phyloP scores from a whole-genome alignment of 2,329 filamentous ascomycete species.

The Drechslerella stenobrocha region DNA sequence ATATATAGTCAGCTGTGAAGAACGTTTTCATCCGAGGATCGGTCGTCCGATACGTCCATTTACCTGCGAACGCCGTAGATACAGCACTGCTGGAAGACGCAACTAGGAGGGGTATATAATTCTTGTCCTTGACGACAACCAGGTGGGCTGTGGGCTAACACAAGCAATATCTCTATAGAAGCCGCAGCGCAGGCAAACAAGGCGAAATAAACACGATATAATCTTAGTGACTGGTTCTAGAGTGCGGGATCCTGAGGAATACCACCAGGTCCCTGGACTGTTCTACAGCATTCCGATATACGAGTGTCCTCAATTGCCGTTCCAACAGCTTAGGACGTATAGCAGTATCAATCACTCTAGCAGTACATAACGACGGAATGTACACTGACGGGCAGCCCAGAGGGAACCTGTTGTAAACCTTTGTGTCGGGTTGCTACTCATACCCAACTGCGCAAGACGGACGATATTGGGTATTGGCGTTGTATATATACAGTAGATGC shows the following conservation, averaged over 20 bases:
- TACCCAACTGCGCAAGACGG: background rate
- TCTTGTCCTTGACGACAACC: background rate
- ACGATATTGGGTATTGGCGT: slow-evolving; percentile 2
- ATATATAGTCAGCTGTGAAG: slow-evolving; percentile 72
- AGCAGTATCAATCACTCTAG: too few species aligned
- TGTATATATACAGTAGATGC: slow-evolving; percentile 46
- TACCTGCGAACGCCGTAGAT: slow-evolving; percentile 80
- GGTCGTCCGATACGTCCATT: slow-evolving; percentile 88
- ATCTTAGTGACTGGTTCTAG: background rate
- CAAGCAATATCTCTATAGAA: slow-evolving; percentile 15
- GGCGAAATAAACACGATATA: slow-evolving; percentile 24
- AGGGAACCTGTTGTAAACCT: too few species aligned
- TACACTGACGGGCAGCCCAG: too few species aligned
- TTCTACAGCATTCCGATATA: background rate
- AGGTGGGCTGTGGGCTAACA: background rate
- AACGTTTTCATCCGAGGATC: slow-evolving; percentile 95
- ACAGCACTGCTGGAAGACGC: slow-evolving; percentile 86
- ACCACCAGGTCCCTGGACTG: background rate
- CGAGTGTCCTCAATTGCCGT: too few species aligned
- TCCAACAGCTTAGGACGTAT: too few species aligned
- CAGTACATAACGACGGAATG: too few species aligned
- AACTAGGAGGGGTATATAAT: slow-evolving; percentile 71
- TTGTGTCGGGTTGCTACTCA: too few species aligned
- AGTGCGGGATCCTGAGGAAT: too few species aligned
- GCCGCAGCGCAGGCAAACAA: slow-evolving; percentile 47